Base-by-base conservation (phyloP, 331 rosid species). In the Quercus phellos region DNA sequence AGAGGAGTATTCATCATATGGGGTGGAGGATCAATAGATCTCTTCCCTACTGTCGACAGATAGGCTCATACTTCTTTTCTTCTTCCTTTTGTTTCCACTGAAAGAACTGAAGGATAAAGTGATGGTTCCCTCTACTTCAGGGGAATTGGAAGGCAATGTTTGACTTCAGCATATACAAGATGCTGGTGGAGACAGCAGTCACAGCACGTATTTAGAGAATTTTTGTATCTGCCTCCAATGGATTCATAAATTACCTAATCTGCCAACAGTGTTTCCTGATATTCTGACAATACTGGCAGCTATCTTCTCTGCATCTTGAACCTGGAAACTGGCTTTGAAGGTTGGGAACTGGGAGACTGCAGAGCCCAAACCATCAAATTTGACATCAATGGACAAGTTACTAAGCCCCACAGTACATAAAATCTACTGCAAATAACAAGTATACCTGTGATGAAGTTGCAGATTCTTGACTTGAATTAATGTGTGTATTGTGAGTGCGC, bases 291-390 rank as follows among this genome's bases (percentile, higher is more conserved):
- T 5, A 26, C 1, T 1, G 60, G 76, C 73, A 54, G 56, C 82
- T 92, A 94, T 83, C 82, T 90, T 83, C 96, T 90, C 84, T 89
- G 97, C 96, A 89, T 85, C 90, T 84, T 94, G 91, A 94, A 94
- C 87, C 97, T 89, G 72, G 97, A 92, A 46, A 94, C 90, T 38
- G 98, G 98, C 80, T 89, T 94, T 78, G 86, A 81, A 77, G 87
- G 82, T 70, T 86, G 94, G 74, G 91, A 87, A 85, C 80, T 77
- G 27, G 90, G 80, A 51, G 80, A 68, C 96, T 88, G 89, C 80
- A 35, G 67, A 71, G 42, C 43, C 59, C 71, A 84, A 69, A 6
- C 13, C 67, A 67, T 68, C 13, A 61, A 56, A 69, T 70, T 50
- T 55, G 61, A 19, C 53, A 27, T 38, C 50, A 82, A 27, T 77